Conservation (phyloP, 1,284 basidiomycete genomes). For the Rhodotorula glutinis region DNA sequence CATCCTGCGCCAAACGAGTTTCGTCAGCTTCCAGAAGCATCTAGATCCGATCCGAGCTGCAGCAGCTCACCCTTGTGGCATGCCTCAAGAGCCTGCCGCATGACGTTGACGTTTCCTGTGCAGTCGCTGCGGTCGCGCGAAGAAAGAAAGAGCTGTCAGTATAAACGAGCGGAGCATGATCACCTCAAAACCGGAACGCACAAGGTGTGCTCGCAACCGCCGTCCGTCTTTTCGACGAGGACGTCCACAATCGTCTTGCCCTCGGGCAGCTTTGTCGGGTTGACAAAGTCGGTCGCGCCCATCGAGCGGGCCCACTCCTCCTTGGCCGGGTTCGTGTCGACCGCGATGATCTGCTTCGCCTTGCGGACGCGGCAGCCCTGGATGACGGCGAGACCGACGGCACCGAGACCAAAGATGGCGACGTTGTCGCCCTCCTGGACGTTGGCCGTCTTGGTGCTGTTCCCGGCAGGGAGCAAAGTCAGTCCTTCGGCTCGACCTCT, state of each 20-base stretch:
- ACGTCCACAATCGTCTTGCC: conserved; percentile 82
- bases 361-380: conserved; percentile 75
- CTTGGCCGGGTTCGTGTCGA: conserved; percentile 80
- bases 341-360: conserved; percentile 82
- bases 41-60: no score
- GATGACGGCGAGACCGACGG: conserved; percentile 90
- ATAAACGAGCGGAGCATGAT: background rate
- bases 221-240: conserved; percentile 90
- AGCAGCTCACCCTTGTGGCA: conserved; percentile 72
- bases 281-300: conserved; percentile 95
- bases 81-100: conserved; percentile 91
- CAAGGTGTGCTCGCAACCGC: conserved; percentile 95
- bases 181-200: conserved; percentile 18
- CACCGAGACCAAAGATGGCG: conserved; percentile 89
- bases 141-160: background rate
- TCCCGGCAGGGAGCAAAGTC: conserved; percentile 4
- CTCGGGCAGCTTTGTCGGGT: conserved; percentile 71
- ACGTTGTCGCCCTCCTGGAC: conserved; percentile 58
- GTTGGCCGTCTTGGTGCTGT: conserved; percentile 55
- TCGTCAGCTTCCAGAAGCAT: background rate
- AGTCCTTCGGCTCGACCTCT: background rate
- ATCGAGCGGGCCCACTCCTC: conserved; percentile 87
- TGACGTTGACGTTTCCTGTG: conserved; percentile 92
- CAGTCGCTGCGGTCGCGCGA: conserved; percentile 61
- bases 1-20: conserved; percentile 59